Conservation (phyloP, 768 basidiomycete species). For the Podaxis sp. region DNA sequence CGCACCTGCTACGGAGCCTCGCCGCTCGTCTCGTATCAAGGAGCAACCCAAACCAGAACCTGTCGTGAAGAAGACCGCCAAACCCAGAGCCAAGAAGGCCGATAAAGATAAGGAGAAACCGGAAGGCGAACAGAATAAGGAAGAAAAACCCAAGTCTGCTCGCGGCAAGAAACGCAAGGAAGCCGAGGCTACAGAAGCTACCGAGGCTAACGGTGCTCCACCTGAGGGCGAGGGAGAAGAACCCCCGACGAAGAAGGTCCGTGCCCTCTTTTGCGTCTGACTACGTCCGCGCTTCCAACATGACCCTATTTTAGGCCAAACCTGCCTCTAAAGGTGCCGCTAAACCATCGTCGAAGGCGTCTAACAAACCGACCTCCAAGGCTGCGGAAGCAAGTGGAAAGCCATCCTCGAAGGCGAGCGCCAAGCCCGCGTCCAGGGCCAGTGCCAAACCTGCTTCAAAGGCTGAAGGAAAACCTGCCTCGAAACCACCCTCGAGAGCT, state of each 20-base stretch:
- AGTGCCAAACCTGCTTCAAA: conserved; percentile 39
- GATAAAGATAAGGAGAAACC: conserved; percentile 38
- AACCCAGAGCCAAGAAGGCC: conserved; percentile 56
- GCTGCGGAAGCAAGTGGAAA: conserved; percentile 20
- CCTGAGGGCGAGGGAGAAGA: conserved; percentile 31
- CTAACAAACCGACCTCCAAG: conserved; percentile 40
- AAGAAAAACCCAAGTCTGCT: conserved; percentile 52
- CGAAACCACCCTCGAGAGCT: conserved; percentile 56
- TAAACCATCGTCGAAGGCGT: conserved; percentile 39
- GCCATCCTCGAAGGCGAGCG: conserved; percentile 22
- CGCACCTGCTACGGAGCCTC: conserved; percentile 43
- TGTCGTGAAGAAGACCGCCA: conserved; percentile 55
- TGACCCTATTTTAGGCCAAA: conserved; percentile 29
- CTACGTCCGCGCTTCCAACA: background rate
- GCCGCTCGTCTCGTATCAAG: conserved; percentile 75
- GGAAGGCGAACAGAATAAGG: conserved; percentile 32
- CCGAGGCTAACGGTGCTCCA: conserved; percentile 32
- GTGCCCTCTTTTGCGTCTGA: background rate
- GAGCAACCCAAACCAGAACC: conserved; percentile 56
- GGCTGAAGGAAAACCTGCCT: conserved; percentile 37
- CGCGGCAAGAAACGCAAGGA: conserved; percentile 42
- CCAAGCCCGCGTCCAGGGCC: conserved; percentile 39
- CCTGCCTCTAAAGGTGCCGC: conserved; percentile 35
- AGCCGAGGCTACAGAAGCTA: conserved; percentile 23
- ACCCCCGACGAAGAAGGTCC: conserved; percentile 65